Conservation (phyloP, 2,329 filamentous ascomycete species). For the Colletotrichum gigasporum region DNA sequence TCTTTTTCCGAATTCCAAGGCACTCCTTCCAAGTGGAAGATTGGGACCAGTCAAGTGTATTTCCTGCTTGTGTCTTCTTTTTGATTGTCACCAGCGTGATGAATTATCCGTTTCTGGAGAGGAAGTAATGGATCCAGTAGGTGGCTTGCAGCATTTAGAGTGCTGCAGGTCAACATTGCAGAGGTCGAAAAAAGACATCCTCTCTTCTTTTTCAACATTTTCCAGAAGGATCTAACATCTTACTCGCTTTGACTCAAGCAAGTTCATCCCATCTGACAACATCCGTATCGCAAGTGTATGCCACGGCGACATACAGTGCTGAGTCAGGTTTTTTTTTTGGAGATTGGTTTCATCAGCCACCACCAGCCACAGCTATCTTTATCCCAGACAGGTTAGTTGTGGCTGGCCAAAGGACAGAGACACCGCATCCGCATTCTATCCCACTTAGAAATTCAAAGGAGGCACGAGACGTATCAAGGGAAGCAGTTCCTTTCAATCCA, state of each 20-base stretch:
- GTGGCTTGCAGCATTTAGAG: no score
- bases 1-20: no score
- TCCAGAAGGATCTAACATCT: neutral
- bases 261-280: constrained; percentile 19
- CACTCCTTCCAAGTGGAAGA: no score
- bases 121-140: no score
- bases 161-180: neutral
- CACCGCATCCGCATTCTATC: constrained; percentile 9
- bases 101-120: no score
- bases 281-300: constrained; percentile 15
- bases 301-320: neutral
- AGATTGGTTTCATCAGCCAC: neutral
- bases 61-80: no score
- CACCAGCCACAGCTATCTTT: neutral
- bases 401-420: constrained; percentile 28
- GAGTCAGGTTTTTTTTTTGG: constrained; percentile 25
- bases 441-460: constrained; percentile 21
- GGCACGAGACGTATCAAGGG: constrained; percentile 19
- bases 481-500: neutral
- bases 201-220: neutral
- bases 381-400: no score
- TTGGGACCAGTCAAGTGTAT: no score
- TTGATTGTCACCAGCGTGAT: no score
- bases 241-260: constrained; percentile 15
- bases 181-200: neutral